phyloP scores from a whole-genome alignment of 2,329 filamentous ascomycete species.

The Aspergillus melleus region DNA sequence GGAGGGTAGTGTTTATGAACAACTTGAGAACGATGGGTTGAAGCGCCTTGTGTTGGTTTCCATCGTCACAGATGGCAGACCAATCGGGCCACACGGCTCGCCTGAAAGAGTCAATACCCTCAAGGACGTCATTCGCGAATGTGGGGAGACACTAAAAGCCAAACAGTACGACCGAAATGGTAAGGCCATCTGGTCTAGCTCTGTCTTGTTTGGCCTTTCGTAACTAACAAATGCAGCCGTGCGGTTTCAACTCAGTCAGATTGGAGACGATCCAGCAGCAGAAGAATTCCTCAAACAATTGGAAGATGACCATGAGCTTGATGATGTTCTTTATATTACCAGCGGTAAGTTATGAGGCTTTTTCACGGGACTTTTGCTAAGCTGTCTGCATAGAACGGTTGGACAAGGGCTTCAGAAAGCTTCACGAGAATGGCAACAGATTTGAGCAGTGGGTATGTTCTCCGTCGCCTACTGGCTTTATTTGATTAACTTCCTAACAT shows the following conservation, averaged over 20 bases:
- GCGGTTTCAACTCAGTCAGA: background rate
- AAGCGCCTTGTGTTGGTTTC: background rate
- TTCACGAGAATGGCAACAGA: no score
- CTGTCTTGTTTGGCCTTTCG: no score
- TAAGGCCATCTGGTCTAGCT: no score
- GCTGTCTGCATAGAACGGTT: no score
- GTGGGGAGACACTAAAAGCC: no score
- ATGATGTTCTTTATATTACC: background rate
- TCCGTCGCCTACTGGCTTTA: no score
- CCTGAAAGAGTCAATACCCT: background rate
- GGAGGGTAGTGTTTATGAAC: background rate
- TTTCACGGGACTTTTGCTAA: no score
- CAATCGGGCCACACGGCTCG: background rate
- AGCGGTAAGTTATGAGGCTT: background rate
- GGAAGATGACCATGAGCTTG: background rate
- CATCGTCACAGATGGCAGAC: background rate
- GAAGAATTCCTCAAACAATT: background rate
- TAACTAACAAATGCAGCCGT: background rate
- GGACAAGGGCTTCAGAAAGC: no score
- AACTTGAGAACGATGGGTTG: background rate
- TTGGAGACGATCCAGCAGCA: background rate
- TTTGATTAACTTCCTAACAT: no score
- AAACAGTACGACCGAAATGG: no score
- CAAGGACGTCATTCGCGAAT: background rate
- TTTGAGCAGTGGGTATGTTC: no score